These are phyloP conservation scores for Podospora bellae-mahoneyi DNA, from an alignment of 495 filamentous ascomycete genomes.

Conservation along the genomic window DNA sequence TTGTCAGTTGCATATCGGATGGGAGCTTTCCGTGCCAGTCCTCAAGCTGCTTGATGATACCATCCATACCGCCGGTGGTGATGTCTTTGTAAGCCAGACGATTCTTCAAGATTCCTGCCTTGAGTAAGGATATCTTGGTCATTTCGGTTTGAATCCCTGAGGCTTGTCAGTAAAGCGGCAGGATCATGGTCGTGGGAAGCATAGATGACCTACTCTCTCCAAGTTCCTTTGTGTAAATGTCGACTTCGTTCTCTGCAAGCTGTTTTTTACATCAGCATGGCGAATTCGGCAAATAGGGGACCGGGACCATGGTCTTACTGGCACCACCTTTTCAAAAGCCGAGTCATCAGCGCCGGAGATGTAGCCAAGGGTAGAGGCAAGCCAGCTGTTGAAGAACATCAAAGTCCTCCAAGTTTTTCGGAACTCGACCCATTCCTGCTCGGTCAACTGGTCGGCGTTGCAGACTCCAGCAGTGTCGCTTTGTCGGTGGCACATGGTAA, in stretches of 20 bases:
- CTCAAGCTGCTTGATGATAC: conserved; percentile 24
- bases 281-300: not conserved
- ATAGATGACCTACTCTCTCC: conserved; percentile 20
- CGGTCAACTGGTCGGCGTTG: conserved; percentile 3
- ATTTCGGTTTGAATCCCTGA: conserved; percentile 33
- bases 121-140: conserved; percentile 32
- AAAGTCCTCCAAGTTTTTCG: conserved; percentile 30
- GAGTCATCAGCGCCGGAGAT: conserved; percentile 26
- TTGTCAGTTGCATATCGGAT: conserved; percentile 17
- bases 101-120: conserved; percentile 30
- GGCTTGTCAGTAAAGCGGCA: not conserved
- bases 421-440: conserved; percentile 23
- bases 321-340: conserved; percentile 25
- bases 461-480: conserved; percentile 14
- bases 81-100: conserved; percentile 30
- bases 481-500: conserved; percentile 26
- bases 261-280: conserved; percentile 1
- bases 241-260: conserved; percentile 22
- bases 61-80: conserved; percentile 20
- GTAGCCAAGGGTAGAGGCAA: conserved; percentile 35
- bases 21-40: conserved; percentile 30
- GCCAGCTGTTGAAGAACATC: conserved; percentile 32
- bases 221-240: conserved; percentile 19
- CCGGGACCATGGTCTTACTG: conserved; percentile 9
- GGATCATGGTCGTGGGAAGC: not conserved